A percentile compares a stretch with the other conserved stretches of the same genome.
Evolutionary conservation across 2,329 filamentous ascomycete species (phyloP).

Genomic region (Nemania sp.): DNA sequence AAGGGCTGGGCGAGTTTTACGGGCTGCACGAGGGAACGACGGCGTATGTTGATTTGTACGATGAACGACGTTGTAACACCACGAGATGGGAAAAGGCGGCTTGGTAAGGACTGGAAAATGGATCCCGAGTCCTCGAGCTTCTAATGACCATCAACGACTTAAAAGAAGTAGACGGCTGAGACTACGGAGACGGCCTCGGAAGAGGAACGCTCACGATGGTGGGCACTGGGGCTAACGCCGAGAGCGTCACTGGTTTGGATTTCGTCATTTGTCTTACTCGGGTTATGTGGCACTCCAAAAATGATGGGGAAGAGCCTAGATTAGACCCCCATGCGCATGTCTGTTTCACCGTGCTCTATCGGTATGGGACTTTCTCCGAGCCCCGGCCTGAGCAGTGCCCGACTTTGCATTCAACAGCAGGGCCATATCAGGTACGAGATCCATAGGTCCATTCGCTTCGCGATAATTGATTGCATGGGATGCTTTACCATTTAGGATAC

Average conservation of each 20-base stretch:
- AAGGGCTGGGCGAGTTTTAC: background rate
- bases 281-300: background rate
- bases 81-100: constrained; percentile 16
- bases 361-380: background rate
- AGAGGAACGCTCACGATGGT: constrained; percentile 6
- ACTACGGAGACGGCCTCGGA: constrained; percentile 4
- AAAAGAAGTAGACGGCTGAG: background rate
- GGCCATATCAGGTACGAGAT: no score
- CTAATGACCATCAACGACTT: constrained; percentile 7
- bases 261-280: background rate
- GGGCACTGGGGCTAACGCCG: background rate
- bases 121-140: constrained; percentile 6
- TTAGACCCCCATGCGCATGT: background rate
- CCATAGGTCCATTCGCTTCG: no score
- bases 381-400: background rate
- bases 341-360: background rate
- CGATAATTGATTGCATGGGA: no score
- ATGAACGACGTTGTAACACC: constrained; percentile 28
- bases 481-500: no score
- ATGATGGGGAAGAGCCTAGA: constrained; percentile 5
- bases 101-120: constrained; percentile 11
- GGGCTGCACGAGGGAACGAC: constrained; percentile 9
- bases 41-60: constrained; percentile 22
- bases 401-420: no score
- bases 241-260: background rate